Percentiles rank a stretch among this genome's conserved stretches.
Evolutionary conservation across 768 basidiomycete genomes (phyloP).

Genomic region (Punctularia strigosozonata): DNA sequence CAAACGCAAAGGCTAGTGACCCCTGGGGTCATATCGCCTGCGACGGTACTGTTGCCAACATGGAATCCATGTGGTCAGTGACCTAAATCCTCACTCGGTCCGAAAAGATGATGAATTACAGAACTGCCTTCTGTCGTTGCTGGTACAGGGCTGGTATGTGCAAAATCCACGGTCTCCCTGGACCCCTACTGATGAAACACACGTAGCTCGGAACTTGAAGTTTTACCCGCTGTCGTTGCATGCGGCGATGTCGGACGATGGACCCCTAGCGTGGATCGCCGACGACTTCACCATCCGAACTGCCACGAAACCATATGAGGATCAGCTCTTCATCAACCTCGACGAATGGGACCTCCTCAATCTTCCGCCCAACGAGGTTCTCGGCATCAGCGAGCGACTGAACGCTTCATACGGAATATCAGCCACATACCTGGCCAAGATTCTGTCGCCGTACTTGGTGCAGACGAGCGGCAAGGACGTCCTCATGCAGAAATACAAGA

Average conservation of each 20-base stretch:
- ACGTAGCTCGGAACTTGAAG: conserved; percentile 32
- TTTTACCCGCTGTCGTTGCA: conserved; percentile 30
- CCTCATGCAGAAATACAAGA: conserved; percentile 14
- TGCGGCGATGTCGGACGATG: conserved; percentile 18
- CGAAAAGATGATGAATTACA: neutral
- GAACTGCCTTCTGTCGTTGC: neutral
- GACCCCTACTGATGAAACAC: conserved; percentile 1
- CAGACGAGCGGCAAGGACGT: conserved; percentile 25
- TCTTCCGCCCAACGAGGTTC: conserved; percentile 18
- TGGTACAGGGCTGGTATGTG: conserved; percentile 1
- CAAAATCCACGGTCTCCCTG: neutral
- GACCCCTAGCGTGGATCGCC: conserved; percentile 20
- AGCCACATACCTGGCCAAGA: conserved; percentile 17
- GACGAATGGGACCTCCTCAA: conserved; percentile 31
- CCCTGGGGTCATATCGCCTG: conserved; percentile 33
- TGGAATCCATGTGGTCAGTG: conserved; percentile 33
- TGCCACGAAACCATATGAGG: conserved; percentile 3
- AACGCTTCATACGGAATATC: conserved; percentile 22
- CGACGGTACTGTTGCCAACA: conserved; percentile 32
- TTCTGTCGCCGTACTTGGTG: conserved; percentile 20
- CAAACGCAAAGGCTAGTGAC: too few species aligned
- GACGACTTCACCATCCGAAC: conserved; percentile 18
- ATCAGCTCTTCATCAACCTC: conserved; percentile 18
- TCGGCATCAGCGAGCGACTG: conserved; percentile 25
- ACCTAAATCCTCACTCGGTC: neutral